These are phyloP conservation scores for Beauveria varroae DNA, from an alignment of 2,329 filamentous ascomycete species.

Conservation along the genomic window DNA sequence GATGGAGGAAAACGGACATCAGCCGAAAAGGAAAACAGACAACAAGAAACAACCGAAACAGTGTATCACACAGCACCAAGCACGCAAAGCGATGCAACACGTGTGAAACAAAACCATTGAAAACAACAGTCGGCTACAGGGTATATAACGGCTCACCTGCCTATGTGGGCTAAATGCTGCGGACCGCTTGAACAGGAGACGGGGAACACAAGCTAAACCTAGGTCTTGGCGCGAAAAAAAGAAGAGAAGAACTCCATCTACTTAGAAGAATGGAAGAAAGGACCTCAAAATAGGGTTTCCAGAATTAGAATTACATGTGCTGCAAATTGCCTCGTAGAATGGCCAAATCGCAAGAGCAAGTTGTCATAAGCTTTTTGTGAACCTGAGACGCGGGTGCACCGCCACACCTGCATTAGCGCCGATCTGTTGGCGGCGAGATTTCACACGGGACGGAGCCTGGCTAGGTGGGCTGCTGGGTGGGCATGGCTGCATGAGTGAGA, in stretches of 20 bases:
- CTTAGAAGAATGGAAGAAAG: background rate
- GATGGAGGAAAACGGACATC: too few species aligned
- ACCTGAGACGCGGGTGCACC: slow-evolving; percentile 22
- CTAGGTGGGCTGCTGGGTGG: too few species aligned
- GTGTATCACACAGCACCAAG: background rate
- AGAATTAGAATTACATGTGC: background rate
- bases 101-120: background rate
- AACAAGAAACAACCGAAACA: too few species aligned
- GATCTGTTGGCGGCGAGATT: slow-evolving; percentile 21
- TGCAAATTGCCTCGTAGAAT: background rate
- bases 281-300: background rate
- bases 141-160: background rate
- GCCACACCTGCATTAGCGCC: slow-evolving; percentile 32
- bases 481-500: too few species aligned
- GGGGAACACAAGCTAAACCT: too few species aligned
- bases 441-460: slow-evolving; percentile 2
- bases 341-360: background rate
- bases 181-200: too few species aligned
- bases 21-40: too few species aligned
- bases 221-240: too few species aligned
- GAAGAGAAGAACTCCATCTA: too few species aligned
- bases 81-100: background rate
- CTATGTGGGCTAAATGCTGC: too few species aligned
- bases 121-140: background rate
- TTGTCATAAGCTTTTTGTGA: background rate